phyloP scores from a whole-genome alignment of 345 rosid species.

The Salix arbutifolia region DNA sequence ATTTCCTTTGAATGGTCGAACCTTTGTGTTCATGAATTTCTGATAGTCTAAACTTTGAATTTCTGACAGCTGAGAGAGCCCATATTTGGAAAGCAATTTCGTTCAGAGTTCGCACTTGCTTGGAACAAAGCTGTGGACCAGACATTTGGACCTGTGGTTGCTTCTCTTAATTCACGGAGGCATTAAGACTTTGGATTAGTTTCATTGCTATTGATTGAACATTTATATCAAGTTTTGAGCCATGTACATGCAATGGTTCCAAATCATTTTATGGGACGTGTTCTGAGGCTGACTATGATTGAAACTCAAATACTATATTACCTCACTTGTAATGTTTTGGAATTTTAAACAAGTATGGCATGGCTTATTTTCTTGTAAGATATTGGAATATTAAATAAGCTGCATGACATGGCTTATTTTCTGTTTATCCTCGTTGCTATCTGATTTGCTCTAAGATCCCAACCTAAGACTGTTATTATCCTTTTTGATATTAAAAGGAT shows the following conservation, averaged over 20 bases:
- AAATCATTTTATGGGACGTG: slow-evolving; percentile 1
- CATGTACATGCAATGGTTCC: slow-evolving; percentile 9
- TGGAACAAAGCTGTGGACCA: slow-evolving; percentile 90
- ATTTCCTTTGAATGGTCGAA: neutral
- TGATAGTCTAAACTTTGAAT: slow-evolving; percentile 14
- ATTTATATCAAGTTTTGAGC: slow-evolving; percentile 1
- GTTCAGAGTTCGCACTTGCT: slow-evolving; percentile 46
- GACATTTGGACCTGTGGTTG: slow-evolving; percentile 61
- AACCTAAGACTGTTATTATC: neutral
- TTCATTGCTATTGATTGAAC: neutral
- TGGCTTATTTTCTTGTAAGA: neutral
- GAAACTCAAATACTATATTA: neutral
- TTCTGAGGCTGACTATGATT: slow-evolving; percentile 11
- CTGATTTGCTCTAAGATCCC: neutral
- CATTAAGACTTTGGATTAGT: slow-evolving; percentile 37
- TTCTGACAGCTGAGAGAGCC: slow-evolving; percentile 49
- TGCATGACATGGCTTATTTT: neutral
- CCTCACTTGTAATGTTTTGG: neutral
- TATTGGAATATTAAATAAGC: no score
- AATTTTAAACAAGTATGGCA: neutral
- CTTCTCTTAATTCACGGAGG: slow-evolving; percentile 58
- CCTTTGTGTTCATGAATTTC: slow-evolving; percentile 1
- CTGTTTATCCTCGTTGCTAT: neutral
- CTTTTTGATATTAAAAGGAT: neutral
- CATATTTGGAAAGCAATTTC: slow-evolving; percentile 54